Base-by-base conservation (phyloP, 2,329 filamentous ascomycete genomes). In the Ophiocordyceps camponoti-floridani region DNA sequence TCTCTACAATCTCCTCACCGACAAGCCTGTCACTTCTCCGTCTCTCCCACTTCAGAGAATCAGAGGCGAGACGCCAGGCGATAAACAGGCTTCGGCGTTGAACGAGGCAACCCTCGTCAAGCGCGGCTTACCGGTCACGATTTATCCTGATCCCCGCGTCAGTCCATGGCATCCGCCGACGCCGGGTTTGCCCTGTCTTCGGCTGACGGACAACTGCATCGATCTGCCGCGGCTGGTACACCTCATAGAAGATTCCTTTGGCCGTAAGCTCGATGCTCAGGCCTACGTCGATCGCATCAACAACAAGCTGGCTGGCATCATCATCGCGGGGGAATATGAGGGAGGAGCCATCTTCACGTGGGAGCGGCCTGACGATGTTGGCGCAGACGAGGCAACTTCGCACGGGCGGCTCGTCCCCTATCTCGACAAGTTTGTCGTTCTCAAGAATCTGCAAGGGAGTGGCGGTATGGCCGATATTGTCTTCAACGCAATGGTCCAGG, bases 261-360 rank as follows among this genome's bases (percentile, higher is more conserved):
- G 78, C 47, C 76, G 88, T 38, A 83, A 83, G 56, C 73, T 98
- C 3, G 84, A 98, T 56, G 77, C 89, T 0, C 66, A 81, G 19
- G 75, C 89, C 58, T 98, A 96, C 56, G 68, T 98, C 13, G 62
- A 72, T 14, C 79, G 91, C n/a, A 78, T 96, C 45, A 74, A 83
- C 44, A 72, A 81, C 45, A 83, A 82, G 28, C 72, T 96, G 12
- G 91, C 91, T 0, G 91, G 89, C 3, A 70, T 98, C 45, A 95
- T 98, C 50, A 84, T 98, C 43, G 91, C 89, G 0, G 91, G 91
- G 7, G 84, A 94, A 56, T 98, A 98, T 61, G 91, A 98, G 67
- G 91, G 91, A 44, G 88, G 86, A 1, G 91, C 91, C 2, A 82
- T 98, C 41, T 67, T 96, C 18, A 98, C 91, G 0, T 98, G 91